These are phyloP conservation scores for Lachancea dasiensis DNA, from an alignment of 805 yeast genomes.

Conservation along the genomic window DNA sequence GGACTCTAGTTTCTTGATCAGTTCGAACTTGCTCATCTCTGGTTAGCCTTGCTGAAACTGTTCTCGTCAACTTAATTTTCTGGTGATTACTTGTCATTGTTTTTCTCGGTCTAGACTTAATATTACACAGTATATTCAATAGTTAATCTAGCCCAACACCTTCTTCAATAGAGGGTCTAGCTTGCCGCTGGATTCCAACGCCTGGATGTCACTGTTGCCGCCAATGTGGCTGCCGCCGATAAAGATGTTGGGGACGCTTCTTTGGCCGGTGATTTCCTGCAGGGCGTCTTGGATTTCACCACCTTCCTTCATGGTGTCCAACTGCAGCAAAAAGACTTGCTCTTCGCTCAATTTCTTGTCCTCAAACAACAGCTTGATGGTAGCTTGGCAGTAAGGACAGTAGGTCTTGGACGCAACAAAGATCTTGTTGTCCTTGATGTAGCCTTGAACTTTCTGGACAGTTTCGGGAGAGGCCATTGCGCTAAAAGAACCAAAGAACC, in stretches of 20 bases:
- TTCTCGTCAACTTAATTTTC: too few relatives aligned
- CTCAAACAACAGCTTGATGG: constrained; percentile 36
- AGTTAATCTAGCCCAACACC: constrained; percentile 7
- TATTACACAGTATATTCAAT: not conserved
- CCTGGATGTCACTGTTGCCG: constrained; percentile 86
- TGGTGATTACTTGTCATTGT: too few relatives aligned
- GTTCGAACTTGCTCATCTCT: too few relatives aligned
- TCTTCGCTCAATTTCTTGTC: constrained; percentile 40
- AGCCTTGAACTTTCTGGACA: constrained; percentile 49
- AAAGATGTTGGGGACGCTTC: constrained; percentile 89
- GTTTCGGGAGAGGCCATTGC: constrained; percentile 55
- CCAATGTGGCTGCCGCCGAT: constrained; percentile 92
- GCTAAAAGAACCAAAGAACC: constrained; percentile 6
- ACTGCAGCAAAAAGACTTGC: constrained; percentile 36
- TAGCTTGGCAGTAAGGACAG: constrained; percentile 58
- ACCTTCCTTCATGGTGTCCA: constrained; percentile 61
- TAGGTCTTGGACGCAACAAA: constrained; percentile 79
- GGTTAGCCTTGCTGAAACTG: too few relatives aligned
- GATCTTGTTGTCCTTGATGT: constrained; percentile 59
- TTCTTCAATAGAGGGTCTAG: constrained; percentile 39
- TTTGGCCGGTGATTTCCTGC: constrained; percentile 73
- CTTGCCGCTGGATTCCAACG: constrained; percentile 55
- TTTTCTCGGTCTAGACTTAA: too few relatives aligned
- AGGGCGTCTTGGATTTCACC: constrained; percentile 76
- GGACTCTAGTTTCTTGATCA: too few relatives aligned